phyloP scores from a whole-genome alignment of 1,139 yeast species.

The Hyphopichia wangnamkhiaoensis region DNA sequence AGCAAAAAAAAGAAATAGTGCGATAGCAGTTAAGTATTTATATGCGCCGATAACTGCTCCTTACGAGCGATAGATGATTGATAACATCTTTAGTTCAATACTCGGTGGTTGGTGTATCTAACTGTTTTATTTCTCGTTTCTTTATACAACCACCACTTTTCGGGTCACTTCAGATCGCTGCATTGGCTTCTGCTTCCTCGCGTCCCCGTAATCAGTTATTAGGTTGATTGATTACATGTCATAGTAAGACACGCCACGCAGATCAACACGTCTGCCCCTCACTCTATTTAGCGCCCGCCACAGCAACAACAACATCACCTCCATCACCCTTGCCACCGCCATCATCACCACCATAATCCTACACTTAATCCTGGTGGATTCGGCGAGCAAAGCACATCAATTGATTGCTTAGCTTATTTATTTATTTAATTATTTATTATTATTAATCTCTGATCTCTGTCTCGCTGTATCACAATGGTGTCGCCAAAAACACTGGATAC shows the following conservation, averaged over 20 bases:
- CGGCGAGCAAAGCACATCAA: no score
- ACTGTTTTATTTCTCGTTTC: background rate
- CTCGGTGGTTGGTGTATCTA: no score
- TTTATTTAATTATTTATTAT: background rate
- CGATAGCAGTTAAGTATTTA: no score
- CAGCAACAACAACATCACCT: background rate
- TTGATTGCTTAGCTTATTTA: no score
- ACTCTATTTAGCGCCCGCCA: background rate
- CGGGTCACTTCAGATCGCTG: no score
- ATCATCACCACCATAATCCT: background rate
- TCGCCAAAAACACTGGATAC: slow-evolving; percentile 15
- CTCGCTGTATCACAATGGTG: slow-evolving; percentile 10
- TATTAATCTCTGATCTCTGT: background rate
- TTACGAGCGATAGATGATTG: background rate
- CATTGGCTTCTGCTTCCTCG: no score
- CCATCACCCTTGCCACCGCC: background rate
- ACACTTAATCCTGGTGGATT: no score
- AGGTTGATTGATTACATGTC: slow-evolving; percentile 2
- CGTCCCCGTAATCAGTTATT: slow-evolving; percentile 1
- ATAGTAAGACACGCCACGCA: background rate
- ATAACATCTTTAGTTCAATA: background rate
- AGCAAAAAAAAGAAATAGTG: no score
- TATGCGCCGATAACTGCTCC: no score
- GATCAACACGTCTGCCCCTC: background rate
- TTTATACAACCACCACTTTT: no score